Evolutionary conservation across 2,329 filamentous ascomycete species (phyloP).

Genomic region (Pseudocercospora fijiensis): DNA sequence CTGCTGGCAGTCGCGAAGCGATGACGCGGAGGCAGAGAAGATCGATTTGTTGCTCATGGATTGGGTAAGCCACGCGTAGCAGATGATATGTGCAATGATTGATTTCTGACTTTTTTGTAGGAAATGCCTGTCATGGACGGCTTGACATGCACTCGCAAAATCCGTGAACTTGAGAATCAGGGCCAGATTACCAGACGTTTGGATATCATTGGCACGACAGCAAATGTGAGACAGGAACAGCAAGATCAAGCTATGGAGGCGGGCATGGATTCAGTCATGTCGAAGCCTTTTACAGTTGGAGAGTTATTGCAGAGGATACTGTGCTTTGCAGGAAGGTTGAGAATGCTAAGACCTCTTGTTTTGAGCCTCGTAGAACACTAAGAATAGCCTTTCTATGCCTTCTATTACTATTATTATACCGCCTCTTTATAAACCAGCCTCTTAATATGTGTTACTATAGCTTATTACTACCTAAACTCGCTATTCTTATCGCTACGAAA

Average conservation of each 20-base stretch:
- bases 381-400: too few relatives aligned
- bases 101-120: neutral
- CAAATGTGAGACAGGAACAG: constrained; percentile 3
- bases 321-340: neutral
- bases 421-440: too few relatives aligned
- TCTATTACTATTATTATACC: too few relatives aligned
- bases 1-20: constrained; percentile 9
- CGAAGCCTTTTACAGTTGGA: constrained; percentile 6
- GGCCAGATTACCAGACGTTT: neutral
- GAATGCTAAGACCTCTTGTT: too few relatives aligned
- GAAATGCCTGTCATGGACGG: constrained; percentile 35
- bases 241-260: neutral
- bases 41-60: constrained; percentile 31
- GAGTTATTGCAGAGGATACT: constrained; percentile 1
- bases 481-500: too few relatives aligned
- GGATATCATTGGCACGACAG: constrained; percentile 1
- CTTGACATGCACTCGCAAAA: constrained; percentile 26
- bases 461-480: too few relatives aligned
- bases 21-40: neutral
- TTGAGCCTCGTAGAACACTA: too few relatives aligned
- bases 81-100: neutral
- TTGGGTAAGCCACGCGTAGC: neutral
- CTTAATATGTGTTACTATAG: too few relatives aligned
- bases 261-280: neutral
- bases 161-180: constrained; percentile 26